Evolutionary conservation across 2,329 filamentous ascomycete species (phyloP), one percentile per base, ranked within the genome.

Genomic region (Penicillium concentricum): DNA sequence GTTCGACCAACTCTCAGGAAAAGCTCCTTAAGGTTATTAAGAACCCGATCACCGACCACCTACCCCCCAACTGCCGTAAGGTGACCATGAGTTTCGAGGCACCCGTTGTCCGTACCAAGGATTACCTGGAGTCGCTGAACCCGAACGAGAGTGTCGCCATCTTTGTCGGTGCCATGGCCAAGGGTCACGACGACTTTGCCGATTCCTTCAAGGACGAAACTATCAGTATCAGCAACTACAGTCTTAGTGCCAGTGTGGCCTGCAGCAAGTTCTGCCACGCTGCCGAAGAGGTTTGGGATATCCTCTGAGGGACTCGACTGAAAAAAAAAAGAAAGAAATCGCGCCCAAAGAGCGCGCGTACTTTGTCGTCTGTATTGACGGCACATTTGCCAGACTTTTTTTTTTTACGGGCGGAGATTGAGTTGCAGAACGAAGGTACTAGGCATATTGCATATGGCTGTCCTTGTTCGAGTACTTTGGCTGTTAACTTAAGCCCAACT

Each of bases 201-300:
- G 94, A 99, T 72, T 84, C 85, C 39, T 91, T 90, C 77, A 95
- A 97, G 69, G 93, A 97, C 72, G 94, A 99, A 78, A 91, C 95
- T 70, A 97, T 99, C 72, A 91, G 90, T 68, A 97, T 99, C 79
- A 97, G 93, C 82, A 96, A 97, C 77, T 99, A 90, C 83, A 96
- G 92, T 71, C 83, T 99, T 61, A 96, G 91, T 71, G 94, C 94
- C 60, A 97, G 93, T 80, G 94, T 99, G 61, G 93, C 94, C 42
- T 99, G 94, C 83, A 97, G 93, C 85, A 99, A 97, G 77, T 97
- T 99, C 82, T 97, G 94, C 78, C 94, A 99, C 77, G 94, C 93
- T 39, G 93, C 92, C 42, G 94, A 99, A 78, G 94, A 99, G 75
- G 88, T 89, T 35, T 99, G 94, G 94, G 87, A 91, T 72, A 90